These are phyloP conservation scores for Marsdenia floribunda DNA, from an alignment of 257 asterid species.

Conservation along the genomic window DNA sequence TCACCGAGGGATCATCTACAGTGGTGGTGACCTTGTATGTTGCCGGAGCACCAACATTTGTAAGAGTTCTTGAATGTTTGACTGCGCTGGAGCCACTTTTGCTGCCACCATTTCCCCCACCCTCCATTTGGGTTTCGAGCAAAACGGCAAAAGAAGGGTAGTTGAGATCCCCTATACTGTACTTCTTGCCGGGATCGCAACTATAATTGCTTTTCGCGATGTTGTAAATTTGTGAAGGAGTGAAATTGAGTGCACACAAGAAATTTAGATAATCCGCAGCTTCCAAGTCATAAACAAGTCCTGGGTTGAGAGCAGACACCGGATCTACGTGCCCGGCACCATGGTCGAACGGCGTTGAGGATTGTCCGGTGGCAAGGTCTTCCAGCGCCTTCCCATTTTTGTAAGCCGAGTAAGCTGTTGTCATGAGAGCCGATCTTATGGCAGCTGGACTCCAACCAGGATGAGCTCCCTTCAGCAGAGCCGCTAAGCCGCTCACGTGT, in stretches of 20 bases:
- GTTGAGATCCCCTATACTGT: slow-evolving; percentile 65
- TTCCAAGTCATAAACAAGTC: slow-evolving; percentile 66
- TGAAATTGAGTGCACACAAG: slow-evolving; percentile 73
- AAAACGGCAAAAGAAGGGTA: slow-evolving; percentile 81
- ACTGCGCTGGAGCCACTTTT: slow-evolving; percentile 29
- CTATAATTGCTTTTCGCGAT: slow-evolving; percentile 61
- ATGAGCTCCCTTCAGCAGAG: slow-evolving; percentile 51
- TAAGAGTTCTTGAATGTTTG: slow-evolving; percentile 64
- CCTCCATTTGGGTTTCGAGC: slow-evolving; percentile 25
- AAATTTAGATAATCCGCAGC: slow-evolving; percentile 50
- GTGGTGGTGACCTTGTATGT: slow-evolving; percentile 61
- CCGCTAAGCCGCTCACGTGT: slow-evolving; percentile 80
- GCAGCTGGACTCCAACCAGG: slow-evolving; percentile 73
- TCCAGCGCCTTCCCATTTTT: slow-evolving; percentile 45
- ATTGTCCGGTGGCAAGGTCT: slow-evolving; percentile 67
- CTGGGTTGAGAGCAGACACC: slow-evolving; percentile 71
- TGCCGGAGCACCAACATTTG: slow-evolving; percentile 69
- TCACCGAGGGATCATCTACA: slow-evolving; percentile 31
- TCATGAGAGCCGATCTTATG: slow-evolving; percentile 49
- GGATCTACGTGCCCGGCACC: slow-evolving; percentile 97
- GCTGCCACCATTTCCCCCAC: slow-evolving; percentile 18
- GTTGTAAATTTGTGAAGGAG: slow-evolving; percentile 48
- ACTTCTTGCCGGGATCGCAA: slow-evolving; percentile 43
- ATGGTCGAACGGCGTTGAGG: slow-evolving; percentile 74
- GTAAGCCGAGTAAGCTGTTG: slow-evolving; percentile 64